phyloP scores from a whole-genome alignment of 768 basidiomycete genomes.

The Suillus variegatus region DNA sequence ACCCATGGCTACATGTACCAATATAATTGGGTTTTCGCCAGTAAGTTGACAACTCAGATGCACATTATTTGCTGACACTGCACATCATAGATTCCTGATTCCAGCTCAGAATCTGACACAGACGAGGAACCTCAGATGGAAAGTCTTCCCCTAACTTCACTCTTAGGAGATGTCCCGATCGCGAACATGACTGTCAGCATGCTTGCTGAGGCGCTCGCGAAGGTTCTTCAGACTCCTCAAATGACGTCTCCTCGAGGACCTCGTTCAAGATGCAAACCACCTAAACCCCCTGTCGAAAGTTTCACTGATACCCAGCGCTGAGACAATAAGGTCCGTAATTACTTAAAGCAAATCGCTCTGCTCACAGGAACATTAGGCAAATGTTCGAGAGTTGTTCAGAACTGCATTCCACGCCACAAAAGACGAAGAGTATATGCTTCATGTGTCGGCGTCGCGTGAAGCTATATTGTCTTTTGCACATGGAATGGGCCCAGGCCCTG shows the following conservation, averaged over 20 bases:
- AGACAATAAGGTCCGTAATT: not conserved
- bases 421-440: not conserved
- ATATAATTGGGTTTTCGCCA: not conserved
- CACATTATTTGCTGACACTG: not conserved
- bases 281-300: not conserved
- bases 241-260: not conserved
- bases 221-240: not conserved
- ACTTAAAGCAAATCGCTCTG: not conserved
- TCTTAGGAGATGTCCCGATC: not conserved
- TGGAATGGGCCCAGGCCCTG: not conserved
- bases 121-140: not conserved
- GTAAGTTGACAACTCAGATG: not conserved
- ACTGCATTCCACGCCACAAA: not conserved
- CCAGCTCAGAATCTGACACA: not conserved
- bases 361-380: not conserved
- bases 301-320: not conserved
- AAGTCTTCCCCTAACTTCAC: not conserved
- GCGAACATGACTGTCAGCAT: not conserved
- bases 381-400: not conserved
- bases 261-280: not conserved
- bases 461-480: not conserved
- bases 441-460: not conserved
- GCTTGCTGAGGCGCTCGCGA: not conserved
- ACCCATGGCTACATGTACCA: not conserved
- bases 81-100: not conserved